Evolutionary conservation across 2,329 filamentous ascomycete species (phyloP).

Genomic region (Cytospora schulzeri): DNA sequence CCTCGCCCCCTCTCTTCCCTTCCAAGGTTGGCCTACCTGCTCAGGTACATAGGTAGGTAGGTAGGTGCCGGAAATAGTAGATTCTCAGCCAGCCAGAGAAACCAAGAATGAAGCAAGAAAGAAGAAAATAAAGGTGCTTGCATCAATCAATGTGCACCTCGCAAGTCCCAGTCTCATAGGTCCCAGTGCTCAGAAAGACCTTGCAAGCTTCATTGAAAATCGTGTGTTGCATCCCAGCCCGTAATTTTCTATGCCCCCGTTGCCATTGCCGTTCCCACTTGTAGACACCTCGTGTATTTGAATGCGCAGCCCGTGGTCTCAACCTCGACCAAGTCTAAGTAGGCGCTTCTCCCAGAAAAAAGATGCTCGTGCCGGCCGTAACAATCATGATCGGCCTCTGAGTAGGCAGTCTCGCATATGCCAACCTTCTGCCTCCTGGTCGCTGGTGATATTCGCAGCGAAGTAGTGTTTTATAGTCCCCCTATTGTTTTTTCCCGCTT

Average conservation of each 20-base stretch:
- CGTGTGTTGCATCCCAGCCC: background rate
- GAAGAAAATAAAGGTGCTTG: background rate
- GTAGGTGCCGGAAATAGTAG: background rate
- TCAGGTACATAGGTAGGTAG: background rate
- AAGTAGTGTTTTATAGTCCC: background rate
- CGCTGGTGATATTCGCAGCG: background rate
- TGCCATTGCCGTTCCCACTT: background rate
- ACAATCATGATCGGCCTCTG: background rate
- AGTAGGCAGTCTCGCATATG: background rate
- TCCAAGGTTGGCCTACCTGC: background rate
- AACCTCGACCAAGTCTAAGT: background rate
- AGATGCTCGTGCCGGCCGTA: background rate
- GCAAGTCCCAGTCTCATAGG: background rate
- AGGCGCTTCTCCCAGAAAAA: background rate
- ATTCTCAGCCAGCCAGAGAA: conserved; percentile 1
- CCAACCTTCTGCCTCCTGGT: background rate
- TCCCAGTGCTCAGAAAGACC: background rate
- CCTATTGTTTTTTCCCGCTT: background rate
- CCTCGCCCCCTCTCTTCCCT: background rate
- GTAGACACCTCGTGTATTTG: background rate
- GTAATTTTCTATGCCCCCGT: background rate
- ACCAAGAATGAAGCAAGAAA: background rate
- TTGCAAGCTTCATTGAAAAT: background rate
- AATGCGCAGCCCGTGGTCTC: background rate
- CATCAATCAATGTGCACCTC: background rate